Evolutionary conservation across 805 yeast species (phyloP).

Genomic region (Lipomyces starkeyi): DNA sequence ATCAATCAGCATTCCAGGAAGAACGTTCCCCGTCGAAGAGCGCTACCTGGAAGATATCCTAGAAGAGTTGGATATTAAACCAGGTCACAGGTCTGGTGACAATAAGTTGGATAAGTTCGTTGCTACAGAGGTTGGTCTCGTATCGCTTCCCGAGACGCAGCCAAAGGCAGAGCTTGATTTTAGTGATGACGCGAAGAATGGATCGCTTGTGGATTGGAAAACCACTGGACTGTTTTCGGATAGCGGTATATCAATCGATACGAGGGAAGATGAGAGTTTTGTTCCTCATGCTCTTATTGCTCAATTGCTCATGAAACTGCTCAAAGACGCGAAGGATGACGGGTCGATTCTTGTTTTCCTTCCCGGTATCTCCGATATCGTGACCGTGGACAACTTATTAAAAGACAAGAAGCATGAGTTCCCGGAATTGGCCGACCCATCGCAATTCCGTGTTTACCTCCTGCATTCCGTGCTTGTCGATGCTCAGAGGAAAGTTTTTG

Average conservation of each 20-base stretch:
- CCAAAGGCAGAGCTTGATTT: not conserved
- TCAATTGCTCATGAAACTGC: conserved; percentile 21
- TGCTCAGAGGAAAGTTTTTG: conserved; percentile 68
- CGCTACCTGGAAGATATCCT: conserved; percentile 71
- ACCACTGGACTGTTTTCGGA: conserved; percentile 18
- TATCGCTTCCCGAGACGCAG: not conserved
- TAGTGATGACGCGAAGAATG: conserved; percentile 5
- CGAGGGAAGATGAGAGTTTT: conserved; percentile 24
- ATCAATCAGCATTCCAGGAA: conserved; percentile 83
- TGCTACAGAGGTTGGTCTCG: not conserved
- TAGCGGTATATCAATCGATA: conserved; percentile 3
- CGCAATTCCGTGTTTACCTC: conserved; percentile 23
- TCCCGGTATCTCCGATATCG: conserved; percentile 39
- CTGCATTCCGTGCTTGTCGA: conserved; percentile 43
- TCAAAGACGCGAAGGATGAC: conserved; percentile 8
- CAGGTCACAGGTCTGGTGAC: conserved; percentile 4
- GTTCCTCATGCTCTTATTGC: conserved; percentile 30
- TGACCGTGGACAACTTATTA: conserved; percentile 16
- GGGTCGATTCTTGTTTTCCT: conserved; percentile 40
- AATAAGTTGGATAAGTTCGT: conserved; percentile 2
- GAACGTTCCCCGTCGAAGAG: conserved; percentile 90
- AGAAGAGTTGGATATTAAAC: conserved; percentile 31
- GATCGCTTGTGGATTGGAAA: conserved; percentile 28
- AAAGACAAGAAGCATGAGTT: not conserved
- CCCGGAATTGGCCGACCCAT: not conserved